A percentile compares a stretch with the other conserved stretches of the same genome.
Evolutionary conservation across 73 alveolate species (phyloP).

Genomic region (Paramecium octaurelia): DNA sequence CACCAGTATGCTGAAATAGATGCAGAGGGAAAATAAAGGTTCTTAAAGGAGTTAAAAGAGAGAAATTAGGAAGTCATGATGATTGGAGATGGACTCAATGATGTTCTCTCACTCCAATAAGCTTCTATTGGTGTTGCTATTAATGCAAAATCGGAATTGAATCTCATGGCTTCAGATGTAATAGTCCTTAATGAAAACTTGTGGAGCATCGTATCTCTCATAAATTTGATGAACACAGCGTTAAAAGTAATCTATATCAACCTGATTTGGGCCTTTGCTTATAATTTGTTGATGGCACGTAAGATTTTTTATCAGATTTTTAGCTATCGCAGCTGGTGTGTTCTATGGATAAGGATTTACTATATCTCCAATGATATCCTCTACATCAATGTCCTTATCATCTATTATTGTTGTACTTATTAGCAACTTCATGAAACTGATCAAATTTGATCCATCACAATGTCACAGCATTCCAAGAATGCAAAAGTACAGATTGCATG

Average conservation of each 20-base stretch:
- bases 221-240: conserved; percentile 43
- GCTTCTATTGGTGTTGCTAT: conserved; percentile 60
- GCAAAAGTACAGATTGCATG: background rate
- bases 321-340: conserved; percentile 62
- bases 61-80: conserved; percentile 52
- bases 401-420: conserved; percentile 57
- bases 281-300: conserved; percentile 55
- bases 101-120: conserved; percentile 44
- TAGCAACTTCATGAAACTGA: conserved; percentile 10
- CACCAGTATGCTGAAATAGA: conserved; percentile 43
- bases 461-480: background rate
- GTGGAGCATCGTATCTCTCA: conserved; percentile 38
- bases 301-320: background rate
- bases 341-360: conserved; percentile 51
- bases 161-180: conserved; percentile 55
- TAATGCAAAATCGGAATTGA: conserved; percentile 61
- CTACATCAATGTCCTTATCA: conserved; percentile 55
- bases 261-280: conserved; percentile 57
- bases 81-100: conserved; percentile 66
- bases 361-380: conserved; percentile 52
- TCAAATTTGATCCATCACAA: conserved; percentile 22
- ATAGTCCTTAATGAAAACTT: conserved; percentile 48
- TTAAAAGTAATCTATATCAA: conserved; percentile 9
- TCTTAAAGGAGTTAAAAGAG: background rate
- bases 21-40: conserved; percentile 40